A percentile compares a stretch with the other conserved stretches of the same genome.
Conservation (phyloP, 495 filamentous ascomycete species). For the Podospora comata region DNA sequence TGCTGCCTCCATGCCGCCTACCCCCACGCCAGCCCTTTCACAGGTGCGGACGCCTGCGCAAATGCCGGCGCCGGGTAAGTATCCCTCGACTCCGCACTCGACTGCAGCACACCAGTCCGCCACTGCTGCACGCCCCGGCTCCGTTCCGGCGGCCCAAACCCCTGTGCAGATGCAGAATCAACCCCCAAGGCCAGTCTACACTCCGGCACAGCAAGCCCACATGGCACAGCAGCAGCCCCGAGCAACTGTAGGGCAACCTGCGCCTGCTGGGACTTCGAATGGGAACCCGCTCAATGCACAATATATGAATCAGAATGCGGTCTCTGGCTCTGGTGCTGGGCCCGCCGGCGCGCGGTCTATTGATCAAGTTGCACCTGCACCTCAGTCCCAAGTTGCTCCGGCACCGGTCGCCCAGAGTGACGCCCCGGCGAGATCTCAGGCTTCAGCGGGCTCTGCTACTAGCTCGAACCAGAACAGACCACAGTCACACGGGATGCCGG, state of each 20-base stretch:
- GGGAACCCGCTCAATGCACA: background rate
- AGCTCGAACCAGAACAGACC: background rate
- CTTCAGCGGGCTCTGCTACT: background rate
- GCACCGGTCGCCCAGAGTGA: background rate
- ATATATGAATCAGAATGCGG: background rate
- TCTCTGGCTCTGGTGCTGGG: background rate
- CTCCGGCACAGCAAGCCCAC: background rate
- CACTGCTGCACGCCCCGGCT: background rate
- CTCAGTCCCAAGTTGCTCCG: background rate
- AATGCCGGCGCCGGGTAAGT: background rate
- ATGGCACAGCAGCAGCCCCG: background rate
- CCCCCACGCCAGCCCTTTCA: background rate
- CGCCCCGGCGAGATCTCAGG: background rate
- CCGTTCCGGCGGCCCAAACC: background rate
- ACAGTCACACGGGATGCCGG: background rate
- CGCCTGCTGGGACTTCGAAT: background rate
- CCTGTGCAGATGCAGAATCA: background rate
- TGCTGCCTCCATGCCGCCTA: conserved; percentile 4
- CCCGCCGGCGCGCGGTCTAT: background rate
- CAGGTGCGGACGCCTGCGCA: conserved; percentile 2
- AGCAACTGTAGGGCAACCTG: background rate
- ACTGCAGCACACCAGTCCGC: background rate
- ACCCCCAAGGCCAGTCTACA: background rate
- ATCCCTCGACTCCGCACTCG: background rate
- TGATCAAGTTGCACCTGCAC: background rate